phyloP scores from a whole-genome alignment of 768 basidiomycete species.

The Lepiota venenata region DNA sequence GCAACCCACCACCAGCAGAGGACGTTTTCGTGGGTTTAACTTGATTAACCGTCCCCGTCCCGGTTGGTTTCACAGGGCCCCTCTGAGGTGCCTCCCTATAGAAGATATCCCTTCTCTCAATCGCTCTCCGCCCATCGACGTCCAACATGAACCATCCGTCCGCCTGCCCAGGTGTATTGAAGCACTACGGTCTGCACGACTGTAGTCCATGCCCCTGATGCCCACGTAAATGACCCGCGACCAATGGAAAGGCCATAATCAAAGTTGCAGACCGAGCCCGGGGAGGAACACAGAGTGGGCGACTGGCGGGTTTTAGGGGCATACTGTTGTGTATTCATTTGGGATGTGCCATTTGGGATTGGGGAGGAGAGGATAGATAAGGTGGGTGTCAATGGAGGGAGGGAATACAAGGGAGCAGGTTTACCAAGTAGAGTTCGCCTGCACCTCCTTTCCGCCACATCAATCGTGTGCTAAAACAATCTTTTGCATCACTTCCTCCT shows the following conservation, averaged over 20 bases:
- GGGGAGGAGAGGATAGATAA: no score
- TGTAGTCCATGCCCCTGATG: slow-evolving; percentile 65
- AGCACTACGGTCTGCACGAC: slow-evolving; percentile 66
- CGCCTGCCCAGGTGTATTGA: slow-evolving; percentile 69
- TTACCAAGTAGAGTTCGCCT: slow-evolving; percentile 76
- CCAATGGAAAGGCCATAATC: slow-evolving; percentile 74
- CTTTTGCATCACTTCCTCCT: slow-evolving; percentile 65
- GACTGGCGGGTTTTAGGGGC: slow-evolving; percentile 73
- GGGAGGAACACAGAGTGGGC: slow-evolving; percentile 50
- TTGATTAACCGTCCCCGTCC: neutral
- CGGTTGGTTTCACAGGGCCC: slow-evolving; percentile 33
- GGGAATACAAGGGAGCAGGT: neutral
- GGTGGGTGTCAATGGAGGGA: neutral
- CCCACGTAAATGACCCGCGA: slow-evolving; percentile 65
- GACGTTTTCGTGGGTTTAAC: neutral
- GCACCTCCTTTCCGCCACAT: slow-evolving; percentile 74
- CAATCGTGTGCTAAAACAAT: slow-evolving; percentile 80
- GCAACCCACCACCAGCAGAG: neutral
- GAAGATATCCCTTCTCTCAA: slow-evolving; percentile 49
- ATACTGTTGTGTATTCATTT: slow-evolving; percentile 44
- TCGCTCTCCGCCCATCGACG: slow-evolving; percentile 55
- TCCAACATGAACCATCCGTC: slow-evolving; percentile 64
- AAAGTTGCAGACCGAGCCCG: slow-evolving; percentile 58
- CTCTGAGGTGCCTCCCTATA: slow-evolving; percentile 54
- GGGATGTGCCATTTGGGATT: no score